Evolutionary conservation across 805 yeast genomes (phyloP), one percentile per base, ranked within the genome.

Genomic region (Metahyphopichia silvanorum): DNA sequence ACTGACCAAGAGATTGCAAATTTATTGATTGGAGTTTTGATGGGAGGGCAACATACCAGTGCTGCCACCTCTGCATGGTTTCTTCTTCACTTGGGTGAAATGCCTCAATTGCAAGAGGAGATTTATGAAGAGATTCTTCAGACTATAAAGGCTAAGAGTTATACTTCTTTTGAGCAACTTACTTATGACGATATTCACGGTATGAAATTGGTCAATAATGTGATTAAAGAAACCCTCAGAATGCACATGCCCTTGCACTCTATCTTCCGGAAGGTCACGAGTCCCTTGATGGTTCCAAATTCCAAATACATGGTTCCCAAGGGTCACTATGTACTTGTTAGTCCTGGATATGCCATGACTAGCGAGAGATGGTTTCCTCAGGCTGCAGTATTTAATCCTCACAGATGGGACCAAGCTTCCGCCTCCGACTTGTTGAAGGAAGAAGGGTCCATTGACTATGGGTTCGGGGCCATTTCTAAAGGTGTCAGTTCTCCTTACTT

Each of bases 11-110:
- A 93, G 66, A 87, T 93, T 53, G 93, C 98, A 31, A 85, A 89
- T 63, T 71, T 93, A 60, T 69, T 88, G 59, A 91, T 93, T 61
- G 98, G 98, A 60, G 83, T 93, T 34, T 72, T 93, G 40, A 93
- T 93, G 98, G 98, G 98, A 51, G 98, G 98, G 42, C 98, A 93
- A 69, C 98, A 93, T 62, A 93, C 98, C 18, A 84, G 95, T 42
- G 93, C 98, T 27, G 76, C 98, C 16, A 93, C 98, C 15, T 85
- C 95, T 25, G 84, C 97, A 12, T 93, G 98, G 98, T 79, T 80
- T 52, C 68, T 93, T 53, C 73, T 93, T 43, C 98, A 93, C 56
- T 72, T 93, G 40, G 97, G 88, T 44, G 94, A 83, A 50, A 71
- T 77, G 51, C 95, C 94, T 28, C 83, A 85, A 25, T 66, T 91